Conservation (phyloP, 23 red algal genomes). For the Gracilaria domingensis region DNA sequence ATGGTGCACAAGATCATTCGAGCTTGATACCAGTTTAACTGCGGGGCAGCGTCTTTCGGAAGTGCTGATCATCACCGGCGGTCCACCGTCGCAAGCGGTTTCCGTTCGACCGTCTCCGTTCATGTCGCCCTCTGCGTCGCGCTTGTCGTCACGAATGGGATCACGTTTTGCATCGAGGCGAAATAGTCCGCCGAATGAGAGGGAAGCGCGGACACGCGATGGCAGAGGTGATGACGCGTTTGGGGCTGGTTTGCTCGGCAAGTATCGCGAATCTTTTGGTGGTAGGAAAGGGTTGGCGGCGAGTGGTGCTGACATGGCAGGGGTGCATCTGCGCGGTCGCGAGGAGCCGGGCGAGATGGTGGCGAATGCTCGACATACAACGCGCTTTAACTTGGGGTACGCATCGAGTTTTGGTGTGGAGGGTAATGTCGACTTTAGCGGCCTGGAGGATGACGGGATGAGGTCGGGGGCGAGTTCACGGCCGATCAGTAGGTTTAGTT, state of each 20-base stretch:
- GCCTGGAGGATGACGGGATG: constrained; percentile 38
- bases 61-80: constrained; percentile 55
- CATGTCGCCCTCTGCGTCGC: constrained; percentile 47
- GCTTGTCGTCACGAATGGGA: constrained; percentile 25
- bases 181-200: constrained; percentile 37
- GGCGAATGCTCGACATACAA: background rate
- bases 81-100: constrained; percentile 34
- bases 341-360: background rate
- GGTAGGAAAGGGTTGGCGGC: background rate
- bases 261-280: constrained; percentile 43
- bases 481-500: constrained; percentile 34
- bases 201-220: background rate
- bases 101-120: constrained; percentile 54
- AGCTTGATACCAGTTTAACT: constrained; percentile 30
- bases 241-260: constrained; percentile 19
- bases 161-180: constrained; percentile 50
- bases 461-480: constrained; percentile 17
- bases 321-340: constrained; percentile 25
- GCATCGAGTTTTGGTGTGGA: constrained; percentile 31
- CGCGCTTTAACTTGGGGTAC: background rate
- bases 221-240: constrained; percentile 33
- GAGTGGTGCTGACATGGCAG: background rate
- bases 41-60: constrained; percentile 56
- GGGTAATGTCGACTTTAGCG: constrained; percentile 58
- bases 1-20: constrained; percentile 57